Evolutionary conservation across 352 stramenopile species (phyloP), one percentile per base, ranked within the genome.

Genomic region (Phytopythium vexans): DNA sequence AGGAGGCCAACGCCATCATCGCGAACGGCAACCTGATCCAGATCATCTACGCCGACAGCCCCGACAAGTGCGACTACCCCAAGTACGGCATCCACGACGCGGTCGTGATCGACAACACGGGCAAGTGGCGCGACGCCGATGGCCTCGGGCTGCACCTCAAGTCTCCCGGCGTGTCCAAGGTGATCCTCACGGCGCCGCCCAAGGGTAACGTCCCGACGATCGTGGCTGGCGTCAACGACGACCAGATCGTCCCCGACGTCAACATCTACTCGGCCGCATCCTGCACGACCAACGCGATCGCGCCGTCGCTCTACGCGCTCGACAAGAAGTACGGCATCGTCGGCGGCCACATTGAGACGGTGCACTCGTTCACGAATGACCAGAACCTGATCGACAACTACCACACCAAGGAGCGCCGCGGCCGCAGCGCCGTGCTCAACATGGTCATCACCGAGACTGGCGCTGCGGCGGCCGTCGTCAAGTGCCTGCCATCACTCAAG

Each of bases 401-500:
- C 65, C 84, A 94, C 73, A 81, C 71, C 54, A 96, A 96, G 68
- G 79, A 91, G 56, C 85, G 86, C 52, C 84, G 86, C 40, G 86
- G 86, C 46, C 86, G 86, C 64, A 89, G 79, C 49, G 84, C 84
- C 35, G 83, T 92, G 49, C 69, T 94, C 40, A 96, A 96, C 66
- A 96, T 96, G 84, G 85, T 96, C 8, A 90, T 94, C 62, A 94
- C 86, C 0, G 84, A 94, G 68, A 96, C 86, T 0, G 86, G 86
- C 31, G 86, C 86, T 5, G 86, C 80, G 7, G 75, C 74, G 1
- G 86, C 86, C 47, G 85, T 96, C n/a, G 72, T 83, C 54, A 91
- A 91, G 73, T 94, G 91, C 56, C 77, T 98, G 8, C 96, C 97
- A 49, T 89, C 75, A 34, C 89, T 99, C 47, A 77, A 97, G 67